Base-by-base conservation (phyloP, 805 yeast genomes). In the Schwanniomyces occidentalis region DNA sequence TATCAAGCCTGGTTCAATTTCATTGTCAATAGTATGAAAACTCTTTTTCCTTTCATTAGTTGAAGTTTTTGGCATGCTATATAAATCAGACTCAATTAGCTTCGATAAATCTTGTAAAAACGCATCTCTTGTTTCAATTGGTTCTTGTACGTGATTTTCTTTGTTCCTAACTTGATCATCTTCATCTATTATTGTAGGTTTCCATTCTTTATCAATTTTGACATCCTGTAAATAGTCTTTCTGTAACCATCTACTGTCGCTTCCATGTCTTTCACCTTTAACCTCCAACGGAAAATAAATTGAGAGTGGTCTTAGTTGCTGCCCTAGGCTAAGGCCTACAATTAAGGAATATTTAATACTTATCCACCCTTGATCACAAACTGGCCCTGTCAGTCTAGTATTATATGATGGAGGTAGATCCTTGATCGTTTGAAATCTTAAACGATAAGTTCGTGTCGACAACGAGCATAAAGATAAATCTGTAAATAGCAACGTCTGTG, bases 401-500 rank as follows among this genome's bases (percentile, higher is more conserved):
- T 68, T 68, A 46, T 68, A 68, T 9, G 65, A 55, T 0, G 74
- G 74, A 6, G 74, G 71, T 20, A 58, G 42, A 10, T 45, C 43
- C n/a, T 40, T 33, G 3, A 54, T 37, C 15, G 42, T 44, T 1
- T 56, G 59, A 35, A 63, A 46, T 26, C 41, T 50, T 6, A 66
- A 32, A 12, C 34, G 42, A 41, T 52, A 61, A 4, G 41, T 23
- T 30, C 48, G 49, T 2, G 44, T 21, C 2, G 49, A 39, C 2
- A 40, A 40, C 12, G 54, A 52, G 6, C 35, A 36, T 6, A 65
- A 39, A 2, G 31, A 25, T 3, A 61, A 37, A 37, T 66, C 61
- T 8, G 65, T 46, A 36, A 68, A 68, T n/a, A 67, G 36, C 20
- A 68, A 55, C 10, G 56, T 49, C 35, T 68, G 74, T 4, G 63